These are phyloP conservation scores for Batkoa obscura DNA, from an alignment of 371 early-diverging fungal species.

Conservation along the genomic window DNA sequence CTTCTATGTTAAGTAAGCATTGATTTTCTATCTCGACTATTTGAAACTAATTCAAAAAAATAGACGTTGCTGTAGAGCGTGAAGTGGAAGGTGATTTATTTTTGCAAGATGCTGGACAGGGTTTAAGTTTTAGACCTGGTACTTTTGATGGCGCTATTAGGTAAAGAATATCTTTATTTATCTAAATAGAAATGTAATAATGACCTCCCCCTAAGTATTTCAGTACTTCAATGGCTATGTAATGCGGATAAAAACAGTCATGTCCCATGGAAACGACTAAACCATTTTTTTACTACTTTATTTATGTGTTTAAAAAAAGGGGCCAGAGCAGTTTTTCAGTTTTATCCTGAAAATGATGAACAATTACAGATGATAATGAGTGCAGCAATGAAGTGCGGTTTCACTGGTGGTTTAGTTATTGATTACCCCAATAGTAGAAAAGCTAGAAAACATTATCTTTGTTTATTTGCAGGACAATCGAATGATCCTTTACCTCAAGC, in stretches of 20 bases:
- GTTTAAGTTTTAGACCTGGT: constrained; percentile 87
- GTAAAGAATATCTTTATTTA: constrained; percentile 13
- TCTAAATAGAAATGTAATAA: background rate
- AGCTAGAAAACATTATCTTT: constrained; percentile 91
- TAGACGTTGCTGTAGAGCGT: constrained; percentile 50
- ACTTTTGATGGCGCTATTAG: constrained; percentile 94
- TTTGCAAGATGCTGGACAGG: constrained; percentile 92
- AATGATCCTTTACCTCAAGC: no score
- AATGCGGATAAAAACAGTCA: constrained; percentile 82
- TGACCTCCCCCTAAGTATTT: constrained; percentile 37
- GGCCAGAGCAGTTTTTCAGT: constrained; percentile 94
- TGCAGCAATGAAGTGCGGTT: constrained; percentile 77
- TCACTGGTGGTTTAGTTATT: constrained; percentile 90
- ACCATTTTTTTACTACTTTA: constrained; percentile 82
- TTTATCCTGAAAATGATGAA: constrained; percentile 92
- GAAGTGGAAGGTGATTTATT: constrained; percentile 86
- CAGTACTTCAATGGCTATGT: constrained; percentile 98
- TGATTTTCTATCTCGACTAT: background rate
- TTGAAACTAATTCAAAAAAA: background rate
- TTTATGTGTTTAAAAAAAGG: constrained; percentile 76
- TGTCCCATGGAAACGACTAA: constrained; percentile 65
- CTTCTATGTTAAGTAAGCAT: constrained; percentile 64
- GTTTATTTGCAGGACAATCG: constrained; percentile 75
- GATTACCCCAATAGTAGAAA: constrained; percentile 95
- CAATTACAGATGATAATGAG: constrained; percentile 88